Evolutionary conservation across 2,329 filamentous ascomycete species (phyloP).

Genomic region (Aspergillus brunneoviolaceus): DNA sequence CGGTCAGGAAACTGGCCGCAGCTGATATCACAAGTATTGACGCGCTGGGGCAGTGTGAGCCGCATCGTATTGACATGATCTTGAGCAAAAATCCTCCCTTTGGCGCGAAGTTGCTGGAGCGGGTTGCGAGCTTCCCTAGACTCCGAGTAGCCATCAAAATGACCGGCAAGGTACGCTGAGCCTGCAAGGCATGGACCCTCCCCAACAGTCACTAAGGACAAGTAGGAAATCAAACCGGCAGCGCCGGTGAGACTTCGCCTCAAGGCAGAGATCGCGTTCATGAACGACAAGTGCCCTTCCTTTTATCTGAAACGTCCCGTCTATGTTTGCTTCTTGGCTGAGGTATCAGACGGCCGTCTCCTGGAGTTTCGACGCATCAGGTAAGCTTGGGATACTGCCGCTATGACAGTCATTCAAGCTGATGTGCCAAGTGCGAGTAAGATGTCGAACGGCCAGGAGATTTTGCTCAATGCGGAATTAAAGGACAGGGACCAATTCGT

Average conservation of each 20-base stretch:
- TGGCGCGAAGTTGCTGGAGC: conserved; percentile 67
- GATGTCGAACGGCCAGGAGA: conserved; percentile 60
- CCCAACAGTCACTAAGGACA: conserved; percentile 11
- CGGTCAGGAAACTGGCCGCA: conserved; percentile 70
- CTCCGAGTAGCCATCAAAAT: conserved; percentile 56
- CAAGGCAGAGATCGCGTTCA: conserved; percentile 67
- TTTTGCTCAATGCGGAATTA: conserved; percentile 61
- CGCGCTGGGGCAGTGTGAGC: conserved; percentile 65
- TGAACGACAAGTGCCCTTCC: conserved; percentile 63
- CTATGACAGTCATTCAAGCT: conserved; percentile 23
- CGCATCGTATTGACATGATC: conserved; percentile 72
- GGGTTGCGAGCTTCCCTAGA: conserved; percentile 70
- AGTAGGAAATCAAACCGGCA: conserved; percentile 34
- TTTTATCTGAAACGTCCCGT: conserved; percentile 65
- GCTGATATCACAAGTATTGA: conserved; percentile 71
- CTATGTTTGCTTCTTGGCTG: conserved; percentile 71
- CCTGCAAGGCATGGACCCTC: conserved; percentile 27
- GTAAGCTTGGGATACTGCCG: conserved; percentile 33
- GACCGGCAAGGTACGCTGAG: conserved; percentile 43
- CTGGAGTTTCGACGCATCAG: conserved; percentile 66
- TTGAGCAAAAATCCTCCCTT: conserved; percentile 80
- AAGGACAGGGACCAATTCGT: conserved; percentile 58
- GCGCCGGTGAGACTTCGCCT: conserved; percentile 59
- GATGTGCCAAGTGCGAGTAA: conserved; percentile 56
- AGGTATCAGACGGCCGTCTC: conserved; percentile 67